Evolutionary conservation across 2,329 filamentous ascomycete genomes (phyloP).

Genomic region (Paecilomyces formosus): DNA sequence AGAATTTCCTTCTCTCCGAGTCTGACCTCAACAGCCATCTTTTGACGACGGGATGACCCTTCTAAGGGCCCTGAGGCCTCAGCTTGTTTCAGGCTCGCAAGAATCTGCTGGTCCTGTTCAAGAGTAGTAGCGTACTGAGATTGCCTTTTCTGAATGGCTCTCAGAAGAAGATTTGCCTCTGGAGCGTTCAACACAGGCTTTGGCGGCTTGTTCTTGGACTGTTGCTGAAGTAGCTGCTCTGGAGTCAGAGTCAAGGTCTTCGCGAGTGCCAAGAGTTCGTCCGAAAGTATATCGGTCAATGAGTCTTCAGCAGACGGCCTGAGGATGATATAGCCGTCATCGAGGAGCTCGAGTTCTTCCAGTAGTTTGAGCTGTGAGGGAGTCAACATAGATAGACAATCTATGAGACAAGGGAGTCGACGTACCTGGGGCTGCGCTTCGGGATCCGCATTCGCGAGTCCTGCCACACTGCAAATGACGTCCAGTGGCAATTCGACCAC

Average conservation of each 20-base stretch:
- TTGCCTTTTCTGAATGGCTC: slow-evolving; percentile 25
- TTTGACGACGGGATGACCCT: slow-evolving; percentile 24
- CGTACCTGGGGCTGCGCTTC: slow-evolving; percentile 24
- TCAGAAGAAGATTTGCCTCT: slow-evolving; percentile 26
- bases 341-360: slow-evolving; percentile 56
- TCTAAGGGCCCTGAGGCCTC: slow-evolving; percentile 28
- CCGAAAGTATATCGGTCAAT: slow-evolving; percentile 28
- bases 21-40: slow-evolving; percentile 61
- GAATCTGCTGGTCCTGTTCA: slow-evolving; percentile 42
- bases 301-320: slow-evolving; percentile 19
- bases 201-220: slow-evolving; percentile 28
- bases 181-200: slow-evolving; percentile 21
- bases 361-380: slow-evolving; percentile 44
- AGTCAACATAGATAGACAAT: not conserved
- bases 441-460: slow-evolving; percentile 19
- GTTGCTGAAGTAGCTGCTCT: slow-evolving; percentile 25
- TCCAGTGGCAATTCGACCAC: slow-evolving; percentile 69
- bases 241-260: slow-evolving; percentile 24
- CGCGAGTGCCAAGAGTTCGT: slow-evolving; percentile 32
- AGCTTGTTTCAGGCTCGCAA: slow-evolving; percentile 23
- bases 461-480: slow-evolving; percentile 42
- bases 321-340: slow-evolving; percentile 64
- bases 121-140: slow-evolving; percentile 48
- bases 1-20: slow-evolving; percentile 66
- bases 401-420: not conserved